Evolutionary conservation across 768 basidiomycete species (phyloP), one percentile per base, ranked within the genome.

Genomic region (Baorangia bicolor): DNA sequence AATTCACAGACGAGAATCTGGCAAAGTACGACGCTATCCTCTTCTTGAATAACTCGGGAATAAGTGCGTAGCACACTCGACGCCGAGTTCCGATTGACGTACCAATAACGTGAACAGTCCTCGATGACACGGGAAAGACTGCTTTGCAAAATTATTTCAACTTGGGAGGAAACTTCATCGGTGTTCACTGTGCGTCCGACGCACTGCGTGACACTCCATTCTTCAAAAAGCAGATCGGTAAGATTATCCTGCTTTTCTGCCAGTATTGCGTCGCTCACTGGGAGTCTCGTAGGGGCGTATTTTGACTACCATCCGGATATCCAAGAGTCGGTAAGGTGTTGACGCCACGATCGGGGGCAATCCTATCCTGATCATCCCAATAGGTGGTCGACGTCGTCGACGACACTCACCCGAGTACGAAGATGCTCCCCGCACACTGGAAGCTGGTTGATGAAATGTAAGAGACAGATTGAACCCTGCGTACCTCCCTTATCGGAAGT

Each of bases 291-390:
- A 84, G 82, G 85, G 16, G 82, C 90, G 11, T 78, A 77, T 41
- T 92, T 91, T 60, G 85, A 88, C 63, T 86, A 87, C 67, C 89
- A 91, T 61, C 81, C 88, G 0, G 74, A 70, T 0, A 67, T 90
- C 13, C 85, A 87, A 68, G 75, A 80, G 47, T 87, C 87, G 45
- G 88, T 88, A 53, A 58, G 82, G 56, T 45, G 20, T 45, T 33
- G 35, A 9, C 30, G 5, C n/a, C 39, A 38, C 35, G 16, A 40
- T 35, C 31, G 13, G 44, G 18, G 3, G 55, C 20, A 18, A 18
- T 18, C 41, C 39, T n/a, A 5, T 49, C 42, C 18, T 53, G 30
- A 56, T 42, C 31, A 13, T 53, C 21, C 18, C 28, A 44, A 34
- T 59, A 85, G 84, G 87, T 79, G 1, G 82, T 90, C 49, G 68